Base-by-base conservation (phyloP, 108 stramenopile species). In the Cylindrotheca closterium region DNA sequence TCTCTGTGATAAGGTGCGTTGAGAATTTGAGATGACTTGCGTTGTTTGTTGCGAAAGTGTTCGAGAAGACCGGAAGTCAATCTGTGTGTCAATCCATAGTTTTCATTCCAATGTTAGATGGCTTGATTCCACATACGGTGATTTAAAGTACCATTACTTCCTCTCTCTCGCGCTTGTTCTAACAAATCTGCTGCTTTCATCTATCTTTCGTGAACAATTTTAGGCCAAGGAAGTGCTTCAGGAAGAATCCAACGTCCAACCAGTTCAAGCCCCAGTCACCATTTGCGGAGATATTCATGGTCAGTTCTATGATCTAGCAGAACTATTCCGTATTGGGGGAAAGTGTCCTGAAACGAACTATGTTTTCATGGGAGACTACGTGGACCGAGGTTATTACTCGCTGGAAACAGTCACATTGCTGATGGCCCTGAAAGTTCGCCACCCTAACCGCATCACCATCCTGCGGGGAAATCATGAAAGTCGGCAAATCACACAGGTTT, bases 381-480 rank as follows among this genome's bases (percentile, higher is more conserved):
- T 97, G 17, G 96, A 97, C 74, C 68, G 96, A 70, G 96, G 96
- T 42, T 90, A 94, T 60, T 88, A 92, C 65, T 93, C 91, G 22
- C 89, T 98, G 17, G 98, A 98, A 68, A 97, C 96, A 10, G 78
- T 97, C 53, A 82, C 85, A 18, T 68, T 98, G 31, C 77, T 98
- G 17, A 63, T 98, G 54, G 89, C 90, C 47, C 66, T 97, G 37
- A 97, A 97, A 75, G 79, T 91, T 15, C 75, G 89, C 50, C 95
- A 89, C 74, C 89, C 90, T 17, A 91, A 89, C 30, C 87, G 85
- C 26, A 81, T 97, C 25, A 95, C 94, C 23, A 79, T 95, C 24
- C 72, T 97, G n/a, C 61, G 96, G 34, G 94, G 96, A 19, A 97
- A 97, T 65, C 96, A 96, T 64, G 96, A 97, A 73, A 89, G 87